These are phyloP conservation scores for Aspergillus wentii DNA, from an alignment of 495 filamentous ascomycete species.

Conservation along the genomic window DNA sequence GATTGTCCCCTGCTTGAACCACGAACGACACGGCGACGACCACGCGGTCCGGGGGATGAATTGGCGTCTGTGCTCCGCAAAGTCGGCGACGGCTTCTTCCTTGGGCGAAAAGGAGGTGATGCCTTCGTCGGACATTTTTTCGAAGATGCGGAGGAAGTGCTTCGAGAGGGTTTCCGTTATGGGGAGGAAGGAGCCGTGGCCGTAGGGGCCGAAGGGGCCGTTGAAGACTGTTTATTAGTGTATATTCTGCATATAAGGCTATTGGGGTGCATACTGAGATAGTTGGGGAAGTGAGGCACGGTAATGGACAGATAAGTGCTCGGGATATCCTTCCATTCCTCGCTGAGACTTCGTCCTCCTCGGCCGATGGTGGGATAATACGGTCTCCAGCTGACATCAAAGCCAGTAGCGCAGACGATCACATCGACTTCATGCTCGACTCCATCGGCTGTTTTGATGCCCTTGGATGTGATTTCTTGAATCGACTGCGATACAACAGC, in stretches of 20 bases:
- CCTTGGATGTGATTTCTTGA: constrained; percentile 38
- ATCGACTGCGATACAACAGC: constrained; percentile 43
- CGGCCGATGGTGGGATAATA: constrained; percentile 25
- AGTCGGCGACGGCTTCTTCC: constrained; percentile 26
- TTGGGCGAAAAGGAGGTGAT: constrained; percentile 12
- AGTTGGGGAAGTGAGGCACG: constrained; percentile 51
- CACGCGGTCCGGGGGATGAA: constrained; percentile 37
- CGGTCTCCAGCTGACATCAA: constrained; percentile 34
- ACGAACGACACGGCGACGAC: constrained; percentile 34
- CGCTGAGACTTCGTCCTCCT: constrained; percentile 16
- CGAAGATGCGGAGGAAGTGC: constrained; percentile 35
- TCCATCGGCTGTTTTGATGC: constrained; percentile 27
- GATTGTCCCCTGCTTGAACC: constrained; percentile 32
- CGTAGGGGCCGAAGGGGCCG: constrained; percentile 30
- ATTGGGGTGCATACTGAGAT: constrained; percentile 30
- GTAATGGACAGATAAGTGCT: constrained; percentile 46
- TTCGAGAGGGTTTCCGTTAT: constrained; percentile 32
- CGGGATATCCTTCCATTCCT: constrained; percentile 8
- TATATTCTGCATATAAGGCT: neutral
- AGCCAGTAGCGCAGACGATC: constrained; percentile 45
- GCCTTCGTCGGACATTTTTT: constrained; percentile 25
- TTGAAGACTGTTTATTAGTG: constrained; percentile 19
- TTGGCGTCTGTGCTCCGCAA: constrained; percentile 24
- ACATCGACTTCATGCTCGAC: constrained; percentile 30
- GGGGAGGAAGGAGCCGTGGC: constrained; percentile 26